Base-by-base conservation (phyloP, 2,329 filamentous ascomycete genomes). In the Colletotrichum melonis region DNA sequence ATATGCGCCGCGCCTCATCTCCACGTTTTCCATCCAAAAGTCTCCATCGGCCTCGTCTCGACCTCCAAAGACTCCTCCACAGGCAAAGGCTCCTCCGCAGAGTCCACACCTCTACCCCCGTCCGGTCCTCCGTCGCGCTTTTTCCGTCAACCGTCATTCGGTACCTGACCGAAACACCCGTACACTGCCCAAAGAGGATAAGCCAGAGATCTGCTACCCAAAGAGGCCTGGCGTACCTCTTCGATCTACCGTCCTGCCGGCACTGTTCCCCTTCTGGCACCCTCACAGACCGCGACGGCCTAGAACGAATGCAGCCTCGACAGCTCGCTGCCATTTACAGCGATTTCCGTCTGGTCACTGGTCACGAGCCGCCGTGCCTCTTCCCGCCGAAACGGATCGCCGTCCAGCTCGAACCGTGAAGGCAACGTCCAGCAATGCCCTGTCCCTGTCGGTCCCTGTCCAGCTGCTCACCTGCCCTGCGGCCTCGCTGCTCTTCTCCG, bases 131-230 rank as follows among this genome's bases (percentile, higher is more conserved):
- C 69, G 69, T 68, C 49, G 64, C 69, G 64, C 57, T 72, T 72
- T 72, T 72, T 54, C 65, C 69, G 69, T 72, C 65, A 69, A 69
- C 69, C 65, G 69, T 72, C 69, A 69, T 55, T 72, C 69, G 69
- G 69, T 72, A 59, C 69, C 69, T 72, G 69, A 55, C 69, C 69
- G 69, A 49, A 69, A 49, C 7, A 14, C 22, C 69, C 69, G 35
- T 26, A 63, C 30, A 66, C 14, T 73, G 19, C 71, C 42, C 67
- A 26, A 62, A 66, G 5, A 9, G 8, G 60, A 52, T 28, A 66
- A 66, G 46, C 24, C 4, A 16, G 0, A 1, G 3, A 2, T 6
- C 1, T 28, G 9, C 30, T 73, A n/a, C 71, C 62, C 54, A 5
- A 60, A 57, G 3, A 19, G 60, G 67, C 6, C 30, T 73, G 55